phyloP scores from a whole-genome alignment of 2,329 filamentous ascomycete species.

The Alternaria sp. region DNA sequence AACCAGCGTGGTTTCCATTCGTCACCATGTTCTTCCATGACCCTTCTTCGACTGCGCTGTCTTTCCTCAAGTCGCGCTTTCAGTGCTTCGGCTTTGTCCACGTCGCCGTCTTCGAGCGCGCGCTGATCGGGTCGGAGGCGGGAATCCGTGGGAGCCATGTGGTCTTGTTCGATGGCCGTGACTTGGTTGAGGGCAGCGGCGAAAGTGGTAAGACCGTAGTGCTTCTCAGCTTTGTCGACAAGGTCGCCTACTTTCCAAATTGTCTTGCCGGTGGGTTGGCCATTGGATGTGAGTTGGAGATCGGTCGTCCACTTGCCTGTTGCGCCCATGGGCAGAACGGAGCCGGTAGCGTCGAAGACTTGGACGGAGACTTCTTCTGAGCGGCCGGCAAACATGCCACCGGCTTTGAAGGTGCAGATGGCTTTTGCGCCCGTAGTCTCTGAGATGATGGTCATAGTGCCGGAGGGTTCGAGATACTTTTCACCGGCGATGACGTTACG shows the following conservation, averaged over 20 bases:
- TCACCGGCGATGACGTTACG: conserved; percentile 97
- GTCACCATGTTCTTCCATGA: conserved; percentile 78
- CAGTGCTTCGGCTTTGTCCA: conserved; percentile 83
- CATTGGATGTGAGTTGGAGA: conserved; percentile 72
- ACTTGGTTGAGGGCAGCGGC: conserved; percentile 88
- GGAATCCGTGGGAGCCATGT: conserved; percentile 82
- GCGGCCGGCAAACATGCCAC: conserved; percentile 96
- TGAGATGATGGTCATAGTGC: conserved; percentile 84
- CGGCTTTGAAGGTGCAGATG: conserved; percentile 88
- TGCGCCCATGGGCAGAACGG: conserved; percentile 72
- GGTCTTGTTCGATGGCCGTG: conserved; percentile 77
- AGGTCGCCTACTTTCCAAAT: conserved; percentile 83
- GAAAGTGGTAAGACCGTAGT: conserved; percentile 89
- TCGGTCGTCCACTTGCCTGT: conserved; percentile 84
- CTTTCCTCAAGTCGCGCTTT: conserved; percentile 87
- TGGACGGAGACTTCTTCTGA: conserved; percentile 88
- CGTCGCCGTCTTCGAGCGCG: conserved; percentile 79
- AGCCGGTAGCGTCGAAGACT: conserved; percentile 72
- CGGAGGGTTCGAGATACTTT: conserved; percentile 96
- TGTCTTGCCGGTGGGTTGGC: conserved; percentile 67
- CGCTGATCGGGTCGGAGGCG: conserved; percentile 88
- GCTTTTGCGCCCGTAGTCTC: conserved; percentile 86
- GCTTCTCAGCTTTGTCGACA: conserved; percentile 79
- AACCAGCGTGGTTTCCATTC: conserved; percentile 86
- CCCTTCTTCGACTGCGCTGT: conserved; percentile 77